Base-by-base conservation (phyloP, 2,329 filamentous ascomycete species). In the Verticillium albo-atrum region DNA sequence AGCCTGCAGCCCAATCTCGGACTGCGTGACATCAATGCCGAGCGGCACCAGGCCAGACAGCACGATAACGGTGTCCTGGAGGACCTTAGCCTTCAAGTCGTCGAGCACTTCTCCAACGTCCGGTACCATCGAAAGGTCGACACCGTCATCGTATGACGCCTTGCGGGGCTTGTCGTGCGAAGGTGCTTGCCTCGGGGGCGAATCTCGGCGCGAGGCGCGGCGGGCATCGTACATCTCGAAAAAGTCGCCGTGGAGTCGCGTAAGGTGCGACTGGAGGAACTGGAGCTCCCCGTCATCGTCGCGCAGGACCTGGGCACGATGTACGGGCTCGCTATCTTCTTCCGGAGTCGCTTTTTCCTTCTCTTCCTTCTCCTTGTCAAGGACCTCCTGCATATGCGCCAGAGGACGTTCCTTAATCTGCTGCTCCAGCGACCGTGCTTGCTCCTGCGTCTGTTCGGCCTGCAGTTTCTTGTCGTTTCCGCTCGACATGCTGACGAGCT, bases 31-130 rank as follows among this genome's bases (percentile, higher is more conserved):
- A 67, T 94, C 88, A 37, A 89, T 84, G 5, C 90, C 91, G 1
- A 97, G 78, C 0, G 93, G 93, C 3, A 98, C 87, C 3, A 99
- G 88, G 0, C 95, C 95, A 0, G 94, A 97, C 64, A 98, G 89
- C 5, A 97, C 93, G 60, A 99, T 84, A 5, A 88, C 85, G 12
- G 90, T 86, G 15, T 88, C 90, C 25, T 82, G 83, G 1, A 99
- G 84, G 2, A 96, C 89, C 58, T 82, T 82, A 1, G 81, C 78
- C 77, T 98, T 98, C 70, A 98, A 86, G 54, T 82, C 77, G 42
- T 91, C 89, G 75, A 99, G 89, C n/a, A 97, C 87, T 52, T 83
- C 79, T 60, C 92, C 93, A 30, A 96, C 87, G 70, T 99, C 92
- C 0, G 95, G 95, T 4, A 97, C 88, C 59, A 85, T 75, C 0